These are phyloP conservation scores for Murraya koenigii DNA, from an alignment of 345 rosid species.

Conservation along the genomic window DNA sequence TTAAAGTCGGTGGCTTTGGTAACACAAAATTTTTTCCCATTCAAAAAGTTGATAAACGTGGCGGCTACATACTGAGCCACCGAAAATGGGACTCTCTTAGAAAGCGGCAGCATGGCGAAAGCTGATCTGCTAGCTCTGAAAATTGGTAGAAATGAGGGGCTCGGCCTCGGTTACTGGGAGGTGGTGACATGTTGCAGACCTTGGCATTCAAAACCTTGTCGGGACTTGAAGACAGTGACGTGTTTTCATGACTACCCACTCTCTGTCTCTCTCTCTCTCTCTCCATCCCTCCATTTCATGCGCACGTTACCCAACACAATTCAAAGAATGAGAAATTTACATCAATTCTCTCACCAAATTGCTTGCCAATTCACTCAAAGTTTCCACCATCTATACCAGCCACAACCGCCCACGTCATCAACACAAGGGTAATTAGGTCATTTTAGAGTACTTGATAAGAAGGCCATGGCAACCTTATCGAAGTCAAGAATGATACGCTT, in stretches of 20 bases:
- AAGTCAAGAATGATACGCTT: too few species aligned
- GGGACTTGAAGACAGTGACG: slow-evolving; percentile 38
- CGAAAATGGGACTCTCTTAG: not conserved
- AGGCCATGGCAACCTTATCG: too few species aligned
- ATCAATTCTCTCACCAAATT: slow-evolving; percentile 6
- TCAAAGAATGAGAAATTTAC: slow-evolving; percentile 7
- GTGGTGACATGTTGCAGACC: slow-evolving; percentile 7
- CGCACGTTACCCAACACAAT: slow-evolving; percentile 16
- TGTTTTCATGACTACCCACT: slow-evolving; percentile 4
- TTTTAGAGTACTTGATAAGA: too few species aligned
- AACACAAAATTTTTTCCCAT: not conserved
- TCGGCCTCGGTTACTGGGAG: not conserved
- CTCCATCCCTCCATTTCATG: not conserved
- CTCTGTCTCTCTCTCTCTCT: not conserved
- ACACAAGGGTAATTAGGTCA: not conserved
- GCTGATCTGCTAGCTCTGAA: not conserved
- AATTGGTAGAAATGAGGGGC: not conserved
- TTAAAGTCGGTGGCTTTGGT: slow-evolving; percentile 11
- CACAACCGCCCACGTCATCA: not conserved
- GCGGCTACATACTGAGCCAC: slow-evolving; percentile 2
- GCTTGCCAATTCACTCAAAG: not conserved
- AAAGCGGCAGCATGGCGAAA: not conserved
- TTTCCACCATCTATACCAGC: not conserved
- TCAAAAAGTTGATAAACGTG: not conserved
- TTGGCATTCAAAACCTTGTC: slow-evolving; percentile 31